Percentiles rank a stretch among this genome's conserved stretches.
These are phyloP conservation scores for Fusarium sp. DNA, from an alignment of 2,329 filamentous ascomycete genomes.

Conservation along the genomic window DNA sequence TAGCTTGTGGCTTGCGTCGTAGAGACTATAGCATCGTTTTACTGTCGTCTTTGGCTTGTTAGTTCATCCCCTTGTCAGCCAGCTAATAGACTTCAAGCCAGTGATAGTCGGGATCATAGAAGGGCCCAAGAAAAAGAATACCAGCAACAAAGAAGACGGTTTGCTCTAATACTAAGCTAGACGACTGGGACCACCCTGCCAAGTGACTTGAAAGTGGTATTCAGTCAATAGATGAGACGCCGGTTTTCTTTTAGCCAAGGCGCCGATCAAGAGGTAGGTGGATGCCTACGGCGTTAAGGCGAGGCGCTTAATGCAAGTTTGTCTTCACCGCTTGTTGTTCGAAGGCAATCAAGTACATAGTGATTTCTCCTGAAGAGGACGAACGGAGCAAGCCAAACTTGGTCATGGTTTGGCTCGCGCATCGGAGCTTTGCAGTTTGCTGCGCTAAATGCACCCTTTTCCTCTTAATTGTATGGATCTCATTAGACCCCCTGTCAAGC, in stretches of 20 bases:
- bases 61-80: conserved; percentile 1
- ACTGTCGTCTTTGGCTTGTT: neutral
- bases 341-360: too few relatives aligned
- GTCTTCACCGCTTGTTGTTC: conserved; percentile 13
- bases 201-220: neutral
- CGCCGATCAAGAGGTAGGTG: neutral
- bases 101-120: conserved; percentile 1
- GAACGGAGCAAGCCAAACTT: conserved; percentile 6
- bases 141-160: neutral
- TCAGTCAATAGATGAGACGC: neutral
- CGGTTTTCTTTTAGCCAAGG: neutral
- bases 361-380: neutral
- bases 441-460: conserved; percentile 4
- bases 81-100: conserved; percentile 11
- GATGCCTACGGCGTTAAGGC: neutral
- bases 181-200: conserved; percentile 13
- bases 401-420: neutral
- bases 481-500: conserved; percentile 15
- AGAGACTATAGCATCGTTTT: neutral
- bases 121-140: conserved; percentile 17
- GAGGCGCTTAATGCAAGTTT: conserved; percentile 1
- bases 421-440: neutral
- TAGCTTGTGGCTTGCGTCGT: too few relatives aligned
- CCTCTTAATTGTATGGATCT: neutral
- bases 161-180: neutral